A percentile compares a stretch with the other conserved stretches of the same genome.
Evolutionary conservation across 106 monocot genomes (phyloP).

Genomic region (Dioscorea zingiberensis): DNA sequence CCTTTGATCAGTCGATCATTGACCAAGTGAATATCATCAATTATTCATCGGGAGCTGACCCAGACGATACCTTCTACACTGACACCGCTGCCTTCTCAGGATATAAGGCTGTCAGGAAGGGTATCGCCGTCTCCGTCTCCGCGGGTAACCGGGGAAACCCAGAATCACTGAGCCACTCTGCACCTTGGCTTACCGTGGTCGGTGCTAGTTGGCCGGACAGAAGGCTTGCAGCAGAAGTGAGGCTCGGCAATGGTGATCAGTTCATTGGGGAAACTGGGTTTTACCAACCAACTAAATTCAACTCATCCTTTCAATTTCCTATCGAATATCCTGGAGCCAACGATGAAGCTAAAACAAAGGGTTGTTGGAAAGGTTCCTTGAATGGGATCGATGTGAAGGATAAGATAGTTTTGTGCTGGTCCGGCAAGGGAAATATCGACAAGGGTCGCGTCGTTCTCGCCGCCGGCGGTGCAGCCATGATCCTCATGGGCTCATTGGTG

Average conservation of each 20-base stretch:
- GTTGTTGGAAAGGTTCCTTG: neutral
- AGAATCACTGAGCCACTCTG: conserved; percentile 1
- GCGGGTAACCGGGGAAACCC: conserved; percentile 1
- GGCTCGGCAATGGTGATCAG: conserved; percentile 8
- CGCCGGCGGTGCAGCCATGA: conserved; percentile 40
- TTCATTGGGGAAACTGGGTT: conserved; percentile 2
- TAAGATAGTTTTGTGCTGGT: conserved; percentile 28
- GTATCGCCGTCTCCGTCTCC: conserved; percentile 5
- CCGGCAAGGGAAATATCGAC: neutral
- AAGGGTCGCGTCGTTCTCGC: conserved; percentile 18
- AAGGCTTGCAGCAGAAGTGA: neutral
- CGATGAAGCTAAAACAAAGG: neutral
- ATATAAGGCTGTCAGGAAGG: conserved; percentile 8
- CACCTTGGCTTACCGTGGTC: conserved; percentile 19
- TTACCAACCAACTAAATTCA: neutral
- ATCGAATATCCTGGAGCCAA: neutral
- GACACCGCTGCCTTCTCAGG: conserved; percentile 6
- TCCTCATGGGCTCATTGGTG: conserved; percentile 8
- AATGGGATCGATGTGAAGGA: neutral
- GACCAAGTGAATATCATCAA: conserved; percentile 3
- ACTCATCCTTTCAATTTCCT: neutral
- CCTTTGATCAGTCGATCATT: conserved; percentile 11
- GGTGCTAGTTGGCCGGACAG: conserved; percentile 15
- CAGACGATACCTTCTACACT: neutral
- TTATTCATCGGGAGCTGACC: too few relatives aligned